phyloP scores from a whole-genome alignment of 2,329 filamentous ascomycete genomes.

The Dactylonectria macrodidyma region DNA sequence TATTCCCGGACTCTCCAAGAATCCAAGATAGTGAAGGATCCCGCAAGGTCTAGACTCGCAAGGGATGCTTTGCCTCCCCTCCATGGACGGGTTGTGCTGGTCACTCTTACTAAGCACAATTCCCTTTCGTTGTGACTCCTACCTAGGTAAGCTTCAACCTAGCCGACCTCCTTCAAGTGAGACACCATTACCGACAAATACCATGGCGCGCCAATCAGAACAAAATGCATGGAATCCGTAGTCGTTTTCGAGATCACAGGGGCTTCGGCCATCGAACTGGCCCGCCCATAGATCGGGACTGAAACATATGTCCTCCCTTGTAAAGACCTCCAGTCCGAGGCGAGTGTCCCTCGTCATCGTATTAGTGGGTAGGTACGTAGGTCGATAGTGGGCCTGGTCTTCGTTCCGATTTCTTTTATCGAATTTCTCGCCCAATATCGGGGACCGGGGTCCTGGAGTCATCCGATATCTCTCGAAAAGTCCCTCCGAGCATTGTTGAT shows the following conservation, averaged over 20 bases:
- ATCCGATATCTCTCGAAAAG: too few species aligned
- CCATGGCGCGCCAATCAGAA: not conserved
- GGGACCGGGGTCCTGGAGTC: not conserved
- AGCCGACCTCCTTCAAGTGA: conserved; percentile 15
- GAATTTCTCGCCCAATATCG: not conserved
- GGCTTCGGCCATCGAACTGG: not conserved
- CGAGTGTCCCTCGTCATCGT: not conserved
- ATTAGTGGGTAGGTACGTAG: not conserved
- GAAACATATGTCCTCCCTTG: not conserved
- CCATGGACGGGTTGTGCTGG: conserved; percentile 36
- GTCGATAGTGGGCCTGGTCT: not conserved
- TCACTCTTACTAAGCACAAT: conserved; percentile 41
- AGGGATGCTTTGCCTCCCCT: conserved; percentile 44
- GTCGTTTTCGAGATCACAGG: not conserved
- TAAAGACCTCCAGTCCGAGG: not conserved
- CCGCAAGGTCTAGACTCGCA: conserved; percentile 42
- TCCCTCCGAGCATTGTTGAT: not conserved
- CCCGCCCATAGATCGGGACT: not conserved
- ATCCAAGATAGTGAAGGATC: conserved; percentile 32
- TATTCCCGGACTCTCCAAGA: conserved; percentile 11
- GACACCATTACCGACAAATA: conserved; percentile 20
- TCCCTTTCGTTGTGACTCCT: not conserved
- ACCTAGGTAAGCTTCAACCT: not conserved
- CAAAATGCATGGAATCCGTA: not conserved
- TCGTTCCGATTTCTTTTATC: not conserved